Base-by-base conservation (phyloP, 163 green algal genomes). In the Volvox carteri region DNA sequence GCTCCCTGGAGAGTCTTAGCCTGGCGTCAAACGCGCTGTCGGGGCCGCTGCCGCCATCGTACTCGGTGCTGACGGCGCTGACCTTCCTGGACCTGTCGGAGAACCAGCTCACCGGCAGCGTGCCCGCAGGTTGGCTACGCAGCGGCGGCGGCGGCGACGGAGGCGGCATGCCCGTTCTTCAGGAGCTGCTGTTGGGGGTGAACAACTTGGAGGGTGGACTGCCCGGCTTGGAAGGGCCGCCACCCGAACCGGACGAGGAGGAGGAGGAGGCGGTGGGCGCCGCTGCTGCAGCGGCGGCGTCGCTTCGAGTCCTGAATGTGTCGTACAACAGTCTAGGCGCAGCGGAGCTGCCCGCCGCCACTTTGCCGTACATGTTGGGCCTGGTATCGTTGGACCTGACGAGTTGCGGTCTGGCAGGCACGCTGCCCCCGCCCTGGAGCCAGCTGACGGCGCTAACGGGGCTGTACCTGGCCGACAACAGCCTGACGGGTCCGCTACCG, bases 51-150 rank as follows among this genome's bases (percentile, higher is more conserved):
- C 79, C 79, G 33, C 19, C 62, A 9, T 44, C 23, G 7, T 86
- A 56, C 56, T 39, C 14, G 16, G 60, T 12, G 14, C 79, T 86
- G n/a, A 39, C 6, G 21, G 11, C 16, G 19, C 78, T 86, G 25
- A 60, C 54, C 9, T 58, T 41, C 56, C 39, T 86, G 78, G 78
- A 86, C 56, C 39, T 86, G 39, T 62, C 78, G 37, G 78, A 86
- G 54, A 86, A 86, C 54, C 78, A 86, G 56, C 23, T 86, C 19
- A 50, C 11, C 30, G 75, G 75, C 30, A 33, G 3, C 78, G 62
- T 86, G 44, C 79, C 79, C 7, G 42, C 41, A 7, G n/a, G 18
- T n/a, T 86, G 79, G 79, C 62, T 86, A 21, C 21, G 76, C 33
- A 52, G 42, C 19, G 52, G 50, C 33, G 52, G 76, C 76, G 76